phyloP scores from a whole-genome alignment of 441 rosid species.

The Heliophila coronopifolia region DNA sequence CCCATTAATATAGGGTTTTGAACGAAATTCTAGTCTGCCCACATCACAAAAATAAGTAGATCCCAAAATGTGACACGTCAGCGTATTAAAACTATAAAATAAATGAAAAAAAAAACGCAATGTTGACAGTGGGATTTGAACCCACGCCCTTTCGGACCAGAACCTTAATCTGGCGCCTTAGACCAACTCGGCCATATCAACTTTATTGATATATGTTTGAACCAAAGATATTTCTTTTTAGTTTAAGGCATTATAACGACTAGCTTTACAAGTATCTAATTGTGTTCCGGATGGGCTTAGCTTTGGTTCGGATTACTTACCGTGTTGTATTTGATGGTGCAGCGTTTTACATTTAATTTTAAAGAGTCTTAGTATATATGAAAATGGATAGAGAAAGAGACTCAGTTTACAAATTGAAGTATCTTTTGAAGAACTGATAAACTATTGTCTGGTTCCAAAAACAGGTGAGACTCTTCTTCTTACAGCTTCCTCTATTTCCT shows the following conservation, averaged over 20 bases:
- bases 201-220: too few relatives aligned
- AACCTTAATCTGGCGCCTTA: conserved; percentile 99
- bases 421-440: neutral
- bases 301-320: too few relatives aligned
- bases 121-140: conserved; percentile 95
- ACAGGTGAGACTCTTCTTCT: conserved; percentile 57
- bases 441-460: conserved; percentile 33
- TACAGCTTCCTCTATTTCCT: conserved; percentile 55
- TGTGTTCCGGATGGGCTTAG: too few relatives aligned
- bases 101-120: neutral
- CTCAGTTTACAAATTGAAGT: neutral
- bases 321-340: too few relatives aligned
- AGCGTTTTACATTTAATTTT: neutral
- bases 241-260: too few relatives aligned
- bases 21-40: too few relatives aligned
- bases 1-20: too few relatives aligned
- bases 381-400: neutral
- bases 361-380: neutral
- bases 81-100: neutral
- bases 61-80: conserved; percentile 1
- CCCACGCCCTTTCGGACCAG: conserved; percentile 98
- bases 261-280: too few relatives aligned
- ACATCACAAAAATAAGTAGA: conserved; percentile 10
- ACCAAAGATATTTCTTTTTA: too few relatives aligned
- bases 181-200: conserved; percentile 99